Base-by-base conservation (phyloP, 1,139 yeast species). In the Yarrowia galli region DNA sequence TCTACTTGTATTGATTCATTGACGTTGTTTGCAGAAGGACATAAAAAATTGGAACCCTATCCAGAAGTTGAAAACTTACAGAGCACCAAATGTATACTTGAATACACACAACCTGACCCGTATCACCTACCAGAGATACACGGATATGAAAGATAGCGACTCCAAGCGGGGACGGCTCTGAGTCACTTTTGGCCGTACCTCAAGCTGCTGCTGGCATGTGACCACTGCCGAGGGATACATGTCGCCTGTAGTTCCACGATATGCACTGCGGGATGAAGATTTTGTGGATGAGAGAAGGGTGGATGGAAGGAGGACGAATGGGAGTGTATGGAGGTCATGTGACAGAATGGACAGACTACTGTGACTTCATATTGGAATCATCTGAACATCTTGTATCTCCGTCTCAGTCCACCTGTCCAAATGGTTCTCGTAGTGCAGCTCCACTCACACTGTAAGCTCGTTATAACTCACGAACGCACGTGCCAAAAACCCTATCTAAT, bases 401-500 rank as follows among this genome's bases (percentile, higher is more conserved):
- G 9, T 28, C 32, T 5, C 32, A 3, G n/a, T n/a, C n/a, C n/a
- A n/a, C n/a, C n/a, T n/a, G n/a, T n/a, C n/a, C n/a, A n/a, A n/a
- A n/a, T n/a, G n/a, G n/a, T n/a, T n/a, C n/a, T n/a, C n/a, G n/a
- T n/a, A n/a, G 32, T 28, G 10, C 9, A 28, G 32, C 9, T 28
- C 8, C 32, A 28, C 8, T 10, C 32, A 28, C 32, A 46, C 35
- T 46, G 51, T 25, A 46, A 15, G 18, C 35, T 46, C 35, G 49
- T 23, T 46, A 9, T 16, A 15, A 46, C 35, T 5, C 23, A 32
- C 25, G 12, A 35, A 23, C 36, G 61, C 61, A 54, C 61, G 61
- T 54, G 61, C 61, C 61, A 8, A 32, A 25, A 54, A 54, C 61
- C 61, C 61, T 54, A 54, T 54, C 61, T 38, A 38, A 54, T 35